These are phyloP conservation scores for Paramecium octaurelia DNA, from an alignment of 73 alveolate species.

Conservation along the genomic window DNA sequence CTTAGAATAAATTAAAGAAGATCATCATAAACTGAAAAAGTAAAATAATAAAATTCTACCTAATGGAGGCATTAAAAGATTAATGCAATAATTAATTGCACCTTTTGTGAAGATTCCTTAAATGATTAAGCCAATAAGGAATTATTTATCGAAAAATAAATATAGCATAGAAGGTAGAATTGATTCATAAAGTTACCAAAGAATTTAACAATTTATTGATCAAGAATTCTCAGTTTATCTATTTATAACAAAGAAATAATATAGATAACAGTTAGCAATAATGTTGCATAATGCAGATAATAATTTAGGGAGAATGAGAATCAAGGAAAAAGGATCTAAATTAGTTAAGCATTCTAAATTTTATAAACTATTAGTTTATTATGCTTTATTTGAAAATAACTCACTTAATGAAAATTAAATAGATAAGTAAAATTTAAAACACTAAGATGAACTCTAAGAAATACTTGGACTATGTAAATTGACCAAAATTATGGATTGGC, in stretches of 20 bases:
- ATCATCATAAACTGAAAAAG: background rate
- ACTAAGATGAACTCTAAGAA: background rate
- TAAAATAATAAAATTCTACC: background rate
- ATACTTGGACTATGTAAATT: background rate
- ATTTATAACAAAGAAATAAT: background rate
- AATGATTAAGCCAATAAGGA: background rate
- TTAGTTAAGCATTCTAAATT: background rate
- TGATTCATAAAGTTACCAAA: background rate
- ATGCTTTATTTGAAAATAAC: background rate
- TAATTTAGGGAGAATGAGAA: background rate
- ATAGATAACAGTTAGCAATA: background rate
- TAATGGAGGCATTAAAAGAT: slow-evolving; percentile 10
- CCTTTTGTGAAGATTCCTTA: background rate
- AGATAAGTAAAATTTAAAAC: background rate
- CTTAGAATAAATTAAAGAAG: background rate
- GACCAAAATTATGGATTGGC: background rate
- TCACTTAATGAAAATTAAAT: background rate
- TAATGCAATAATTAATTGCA: background rate
- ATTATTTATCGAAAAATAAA: background rate
- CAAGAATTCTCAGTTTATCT: background rate
- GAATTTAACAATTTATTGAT: background rate
- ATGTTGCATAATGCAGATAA: background rate
- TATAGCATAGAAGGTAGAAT: background rate
- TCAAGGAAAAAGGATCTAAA: background rate
- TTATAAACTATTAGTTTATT: background rate